These are phyloP conservation scores for Abelmoschus esculentus DNA, from an alignment of 345 rosid species.

Conservation along the genomic window DNA sequence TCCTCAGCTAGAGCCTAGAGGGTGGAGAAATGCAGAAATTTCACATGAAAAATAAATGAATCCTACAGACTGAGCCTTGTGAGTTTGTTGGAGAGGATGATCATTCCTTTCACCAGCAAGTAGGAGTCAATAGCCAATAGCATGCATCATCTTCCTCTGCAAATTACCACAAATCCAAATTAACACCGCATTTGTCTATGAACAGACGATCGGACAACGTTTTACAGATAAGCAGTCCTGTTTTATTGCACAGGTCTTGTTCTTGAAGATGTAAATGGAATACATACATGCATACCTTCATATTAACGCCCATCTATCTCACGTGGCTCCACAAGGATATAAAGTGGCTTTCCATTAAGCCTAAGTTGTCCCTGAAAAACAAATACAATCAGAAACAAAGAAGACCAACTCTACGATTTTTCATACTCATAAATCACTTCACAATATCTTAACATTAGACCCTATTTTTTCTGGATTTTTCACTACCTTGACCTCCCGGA, in stretches of 20 bases:
- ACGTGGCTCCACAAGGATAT: constrained; percentile 37
- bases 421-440: too few species aligned
- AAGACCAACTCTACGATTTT: too few species aligned
- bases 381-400: too few species aligned
- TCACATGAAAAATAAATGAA: constrained; percentile 10
- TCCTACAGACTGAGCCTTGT: constrained; percentile 13
- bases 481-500: constrained; percentile 66
- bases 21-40: background rate
- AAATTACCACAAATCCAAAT: background rate
- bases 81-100: background rate
- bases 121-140: background rate
- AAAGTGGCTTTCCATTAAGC: constrained; percentile 29
- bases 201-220: background rate
- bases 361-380: constrained; percentile 49
- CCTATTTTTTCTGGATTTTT: background rate
- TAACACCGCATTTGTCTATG: too few species aligned
- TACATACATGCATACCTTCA: background rate
- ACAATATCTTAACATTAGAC: too few species aligned
- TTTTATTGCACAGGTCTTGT: too few species aligned
- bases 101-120: background rate
- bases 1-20: background rate
- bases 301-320: constrained; percentile 5
- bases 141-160: background rate
- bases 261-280: too few species aligned
- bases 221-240: too few species aligned